Percentiles rank a stretch among this genome's conserved stretches.
phyloP scores from a whole-genome alignment of 1,284 basidiomycete species.

The Tilletiaria anomala region DNA sequence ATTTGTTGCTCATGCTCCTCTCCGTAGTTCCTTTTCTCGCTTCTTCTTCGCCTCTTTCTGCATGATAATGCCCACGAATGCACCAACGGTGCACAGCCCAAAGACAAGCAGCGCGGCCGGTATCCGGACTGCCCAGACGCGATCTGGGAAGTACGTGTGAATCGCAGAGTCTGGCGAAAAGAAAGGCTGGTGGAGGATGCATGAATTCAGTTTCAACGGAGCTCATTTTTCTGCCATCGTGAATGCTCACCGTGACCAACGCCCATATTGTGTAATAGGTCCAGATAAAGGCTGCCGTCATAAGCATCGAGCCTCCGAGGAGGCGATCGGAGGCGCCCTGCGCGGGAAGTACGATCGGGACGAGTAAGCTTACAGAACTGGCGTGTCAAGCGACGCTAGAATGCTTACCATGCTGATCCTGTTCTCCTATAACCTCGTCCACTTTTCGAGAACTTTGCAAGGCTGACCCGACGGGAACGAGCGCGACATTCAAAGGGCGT shows the following conservation, averaged over 20 bases:
- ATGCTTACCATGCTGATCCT: too few species aligned
- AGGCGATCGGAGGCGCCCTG: slow-evolving; percentile 68
- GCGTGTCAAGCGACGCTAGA: too few species aligned
- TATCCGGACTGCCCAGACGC: slow-evolving; percentile 78
- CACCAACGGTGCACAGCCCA: slow-evolving; percentile 60
- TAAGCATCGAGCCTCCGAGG: slow-evolving; percentile 63
- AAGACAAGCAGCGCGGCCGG: slow-evolving; percentile 67
- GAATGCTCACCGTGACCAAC: slow-evolving; percentile 55
- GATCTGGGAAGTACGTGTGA: slow-evolving; percentile 62
- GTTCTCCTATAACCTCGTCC: too few species aligned
- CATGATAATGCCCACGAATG: slow-evolving; percentile 62
- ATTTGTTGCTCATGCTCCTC: too few species aligned
- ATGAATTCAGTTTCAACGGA: too few species aligned
- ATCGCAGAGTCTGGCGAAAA: slow-evolving; percentile 58
- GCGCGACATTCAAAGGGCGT: too few species aligned
- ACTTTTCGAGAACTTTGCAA: too few species aligned
- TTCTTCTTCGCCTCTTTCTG: slow-evolving; percentile 47
- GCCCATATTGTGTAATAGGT: slow-evolving; percentile 83
- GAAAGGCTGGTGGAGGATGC: slow-evolving; percentile 55
- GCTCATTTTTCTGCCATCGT: neutral
- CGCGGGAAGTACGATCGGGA: too few species aligned
- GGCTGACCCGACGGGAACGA: too few species aligned
- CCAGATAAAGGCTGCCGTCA: slow-evolving; percentile 61
- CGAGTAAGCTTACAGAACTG: too few species aligned
- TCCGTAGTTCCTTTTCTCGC: slow-evolving; percentile 1